A percentile compares a stretch with the other conserved stretches of the same genome.
Conservation (phyloP, 768 basidiomycete species). For the Tubosaeta sp. region DNA sequence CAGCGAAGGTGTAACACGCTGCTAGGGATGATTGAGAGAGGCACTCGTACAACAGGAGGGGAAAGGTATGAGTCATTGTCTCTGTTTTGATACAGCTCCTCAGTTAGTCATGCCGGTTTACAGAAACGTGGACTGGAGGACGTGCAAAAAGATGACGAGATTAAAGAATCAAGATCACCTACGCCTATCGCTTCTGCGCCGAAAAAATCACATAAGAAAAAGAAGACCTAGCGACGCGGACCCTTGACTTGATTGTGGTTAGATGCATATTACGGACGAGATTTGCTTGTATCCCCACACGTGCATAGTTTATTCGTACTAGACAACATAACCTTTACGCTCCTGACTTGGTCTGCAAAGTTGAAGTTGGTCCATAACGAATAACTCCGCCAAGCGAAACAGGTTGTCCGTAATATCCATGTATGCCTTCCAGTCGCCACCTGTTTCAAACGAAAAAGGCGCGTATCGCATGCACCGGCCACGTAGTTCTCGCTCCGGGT, state of each 20-base stretch:
- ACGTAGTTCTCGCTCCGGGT: slow-evolving; percentile 27
- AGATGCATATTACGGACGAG: neutral
- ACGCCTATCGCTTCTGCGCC: slow-evolving; percentile 53
- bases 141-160: slow-evolving; percentile 44
- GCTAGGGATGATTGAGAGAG: slow-evolving; percentile 77
- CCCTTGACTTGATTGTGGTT: neutral
- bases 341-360: too few relatives aligned
- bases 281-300: neutral
- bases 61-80: slow-evolving; percentile 48
- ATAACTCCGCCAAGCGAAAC: too few relatives aligned
- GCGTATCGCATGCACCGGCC: slow-evolving; percentile 56
- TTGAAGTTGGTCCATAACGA: neutral
- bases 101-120: neutral
- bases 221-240: slow-evolving; percentile 8
- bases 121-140: slow-evolving; percentile 76
- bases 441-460: slow-evolving; percentile 62
- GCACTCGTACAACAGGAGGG: slow-evolving; percentile 61
- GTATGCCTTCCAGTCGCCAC: slow-evolving; percentile 47
- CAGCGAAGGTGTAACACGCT: slow-evolving; percentile 85
- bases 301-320: neutral
- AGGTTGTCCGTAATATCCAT: neutral
- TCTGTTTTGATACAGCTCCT: neutral
- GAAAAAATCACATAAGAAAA: slow-evolving; percentile 61
- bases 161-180: slow-evolving; percentile 54
- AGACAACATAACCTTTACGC: neutral